Evolutionary conservation across 768 basidiomycete genomes (phyloP).

Genomic region (Psilocybe azurescens): DNA sequence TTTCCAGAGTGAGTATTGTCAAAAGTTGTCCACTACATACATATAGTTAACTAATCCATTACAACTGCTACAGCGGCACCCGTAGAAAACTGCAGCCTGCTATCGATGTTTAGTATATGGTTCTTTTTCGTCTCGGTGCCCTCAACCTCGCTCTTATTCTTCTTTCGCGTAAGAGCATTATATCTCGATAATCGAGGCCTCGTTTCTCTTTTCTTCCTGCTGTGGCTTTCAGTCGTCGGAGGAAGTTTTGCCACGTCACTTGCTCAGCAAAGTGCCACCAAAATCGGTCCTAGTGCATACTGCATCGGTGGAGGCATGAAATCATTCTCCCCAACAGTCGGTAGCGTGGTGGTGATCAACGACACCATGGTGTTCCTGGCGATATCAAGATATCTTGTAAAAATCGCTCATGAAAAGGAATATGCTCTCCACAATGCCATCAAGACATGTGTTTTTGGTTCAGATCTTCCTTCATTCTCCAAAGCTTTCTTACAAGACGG

Average conservation of each 20-base stretch:
- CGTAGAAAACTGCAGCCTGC: not conserved
- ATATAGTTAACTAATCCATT: not conserved
- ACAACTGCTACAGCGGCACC: not conserved
- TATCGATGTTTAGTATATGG: not conserved
- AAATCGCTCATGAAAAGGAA: not conserved
- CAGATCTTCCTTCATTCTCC: constrained; percentile 26
- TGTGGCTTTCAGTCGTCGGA: constrained; percentile 15
- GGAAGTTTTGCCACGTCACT: not conserved
- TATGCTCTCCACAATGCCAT: not conserved
- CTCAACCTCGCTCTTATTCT: constrained; percentile 27
- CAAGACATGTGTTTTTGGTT: not conserved
- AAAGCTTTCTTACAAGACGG: constrained; percentile 30
- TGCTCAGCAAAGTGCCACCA: not conserved
- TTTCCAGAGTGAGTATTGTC: not conserved
- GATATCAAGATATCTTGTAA: not conserved
- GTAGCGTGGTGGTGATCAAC: not conserved
- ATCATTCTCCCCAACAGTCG: not conserved
- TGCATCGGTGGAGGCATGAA: not conserved
- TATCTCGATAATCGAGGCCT: constrained; percentile 21
- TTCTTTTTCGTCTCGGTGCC: constrained; percentile 14
- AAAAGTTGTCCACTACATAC: too few species aligned
- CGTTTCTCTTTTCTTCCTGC: constrained; percentile 12
- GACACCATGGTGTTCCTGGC: constrained; percentile 7
- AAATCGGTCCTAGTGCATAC: not conserved
- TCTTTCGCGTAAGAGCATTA: constrained; percentile 28